Base-by-base conservation (phyloP, 192 early-diverging fungal genomes). In the Endogone sp. region DNA sequence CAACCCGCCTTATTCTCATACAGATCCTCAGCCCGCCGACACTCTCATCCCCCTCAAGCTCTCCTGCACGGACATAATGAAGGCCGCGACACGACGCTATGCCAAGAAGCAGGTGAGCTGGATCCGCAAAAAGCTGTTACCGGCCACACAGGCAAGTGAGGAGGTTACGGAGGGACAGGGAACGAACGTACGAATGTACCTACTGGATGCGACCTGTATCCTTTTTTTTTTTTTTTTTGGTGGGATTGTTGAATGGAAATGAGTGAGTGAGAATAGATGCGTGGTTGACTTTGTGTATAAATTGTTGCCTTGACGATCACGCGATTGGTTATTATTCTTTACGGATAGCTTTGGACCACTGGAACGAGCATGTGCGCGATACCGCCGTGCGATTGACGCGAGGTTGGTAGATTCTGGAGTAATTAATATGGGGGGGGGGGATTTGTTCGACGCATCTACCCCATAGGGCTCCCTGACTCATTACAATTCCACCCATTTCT, bases 11-110 rank as follows among this genome's bases (percentile, higher is more conserved):
- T 13, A 29, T 20, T 9, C 3, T 28, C 9, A 57, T 10, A 23
- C 54, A 11, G 28, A 63, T 23, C 54, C 16, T 10, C 10, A 30
- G 9, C 25, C 58, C 25, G n/a, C 2, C 61, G 13, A 60, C 26
- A 62, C 37, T 11, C 56, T 22, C n/a, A 23, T 11, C 20, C 22
- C 56, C 9, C 76, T 91, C 16, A 84, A 82, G 37, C 6, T 28
- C 2, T 72, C 84, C 9, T 90, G 89, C 23, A 73, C 92, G 25
- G 91, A 94, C 57, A 78, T 75, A 0, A 97, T 99, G 95, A 98
- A 95, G 73, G 72, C 75, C 4, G 87, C 83, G 4, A 99, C 95
- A n/a, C 76, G 95, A 26, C 85, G 91, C 56, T 99, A 99, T 75
- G 94, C 97, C 21, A 84, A 89, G 55, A 73, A 86, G 31, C 94